phyloP scores from a whole-genome alignment of 306 rosid species.

The Mucuna pruriens region DNA sequence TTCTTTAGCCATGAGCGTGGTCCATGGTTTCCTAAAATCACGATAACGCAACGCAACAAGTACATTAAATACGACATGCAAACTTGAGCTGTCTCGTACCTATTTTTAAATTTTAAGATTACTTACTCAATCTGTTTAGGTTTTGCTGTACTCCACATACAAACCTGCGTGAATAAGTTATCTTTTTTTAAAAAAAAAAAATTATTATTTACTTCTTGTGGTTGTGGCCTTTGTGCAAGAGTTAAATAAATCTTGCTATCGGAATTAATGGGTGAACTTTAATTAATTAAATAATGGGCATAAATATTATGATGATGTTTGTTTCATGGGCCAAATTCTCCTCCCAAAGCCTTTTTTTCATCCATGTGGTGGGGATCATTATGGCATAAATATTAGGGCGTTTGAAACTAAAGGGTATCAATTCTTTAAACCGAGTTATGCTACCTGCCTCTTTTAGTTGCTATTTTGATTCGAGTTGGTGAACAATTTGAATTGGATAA shows the following conservation, averaged over 20 bases:
- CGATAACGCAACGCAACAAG: neutral
- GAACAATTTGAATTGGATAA: slow-evolving; percentile 10
- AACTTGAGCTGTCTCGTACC: slow-evolving; percentile 12
- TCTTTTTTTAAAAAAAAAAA: too few relatives aligned
- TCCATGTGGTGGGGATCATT: neutral
- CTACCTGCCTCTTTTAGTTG: neutral
- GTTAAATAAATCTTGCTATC: neutral
- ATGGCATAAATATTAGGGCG: neutral
- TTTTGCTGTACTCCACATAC: neutral
- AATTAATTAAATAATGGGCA: neutral
- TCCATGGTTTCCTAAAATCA: slow-evolving; percentile 28
- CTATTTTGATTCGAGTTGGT: neutral
- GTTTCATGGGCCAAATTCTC: neutral
- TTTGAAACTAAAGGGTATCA: neutral
- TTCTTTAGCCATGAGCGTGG: slow-evolving; percentile 13
- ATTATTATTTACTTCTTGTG: neutral
- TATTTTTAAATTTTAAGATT: slow-evolving; percentile 17
- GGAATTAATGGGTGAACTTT: neutral
- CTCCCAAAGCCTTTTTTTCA: neutral
- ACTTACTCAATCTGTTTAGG: neutral
- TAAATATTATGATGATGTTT: neutral
- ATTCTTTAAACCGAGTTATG: neutral
- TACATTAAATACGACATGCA: slow-evolving; percentile 12
- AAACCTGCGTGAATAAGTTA: neutral
- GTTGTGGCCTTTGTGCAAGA: neutral